Conservation (phyloP, 2,329 filamentous ascomycete genomes). For the Venturia aucupariae region DNA sequence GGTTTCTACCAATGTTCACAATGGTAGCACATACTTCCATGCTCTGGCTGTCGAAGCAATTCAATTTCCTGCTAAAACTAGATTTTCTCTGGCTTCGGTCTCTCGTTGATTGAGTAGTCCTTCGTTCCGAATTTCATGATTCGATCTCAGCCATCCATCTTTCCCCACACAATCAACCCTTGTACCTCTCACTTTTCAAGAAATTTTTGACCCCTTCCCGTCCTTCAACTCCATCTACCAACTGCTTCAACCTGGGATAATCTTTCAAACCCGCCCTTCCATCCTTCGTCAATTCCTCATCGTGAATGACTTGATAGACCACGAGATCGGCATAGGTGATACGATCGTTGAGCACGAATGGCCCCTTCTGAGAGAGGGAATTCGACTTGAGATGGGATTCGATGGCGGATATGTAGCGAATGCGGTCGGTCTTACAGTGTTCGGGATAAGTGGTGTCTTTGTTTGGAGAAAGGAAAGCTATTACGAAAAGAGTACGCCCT, state of each 20-base stretch:
- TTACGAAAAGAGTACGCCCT: conserved; percentile 25
- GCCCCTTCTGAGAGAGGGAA: conserved; percentile 16
- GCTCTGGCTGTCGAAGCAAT: too few relatives aligned
- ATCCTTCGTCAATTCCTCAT: conserved; percentile 23
- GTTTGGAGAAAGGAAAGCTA: conserved; percentile 22
- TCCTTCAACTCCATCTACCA: conserved; percentile 23
- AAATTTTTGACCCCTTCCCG: conserved; percentile 23
- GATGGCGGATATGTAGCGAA: conserved; percentile 17
- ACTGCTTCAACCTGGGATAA: conserved; percentile 21
- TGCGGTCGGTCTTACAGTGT: conserved; percentile 20
- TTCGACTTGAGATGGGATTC: conserved; percentile 2
- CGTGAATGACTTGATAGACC: conserved; percentile 20
- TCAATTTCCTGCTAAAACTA: too few relatives aligned
- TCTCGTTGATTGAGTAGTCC: too few relatives aligned
- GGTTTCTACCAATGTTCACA: too few relatives aligned
- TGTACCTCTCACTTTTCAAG: conserved; percentile 21
- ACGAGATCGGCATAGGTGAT: conserved; percentile 21
- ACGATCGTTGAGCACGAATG: conserved; percentile 22
- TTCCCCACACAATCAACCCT: conserved; percentile 15
- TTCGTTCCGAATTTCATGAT: too few relatives aligned
- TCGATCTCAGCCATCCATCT: too few relatives aligned
- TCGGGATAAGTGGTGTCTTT: conserved; percentile 22
- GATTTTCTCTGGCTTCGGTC: too few relatives aligned
- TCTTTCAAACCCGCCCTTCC: conserved; percentile 20
- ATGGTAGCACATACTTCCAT: too few relatives aligned